Conservation (phyloP, 768 basidiomycete species). For the Agrocybe pediades region DNA sequence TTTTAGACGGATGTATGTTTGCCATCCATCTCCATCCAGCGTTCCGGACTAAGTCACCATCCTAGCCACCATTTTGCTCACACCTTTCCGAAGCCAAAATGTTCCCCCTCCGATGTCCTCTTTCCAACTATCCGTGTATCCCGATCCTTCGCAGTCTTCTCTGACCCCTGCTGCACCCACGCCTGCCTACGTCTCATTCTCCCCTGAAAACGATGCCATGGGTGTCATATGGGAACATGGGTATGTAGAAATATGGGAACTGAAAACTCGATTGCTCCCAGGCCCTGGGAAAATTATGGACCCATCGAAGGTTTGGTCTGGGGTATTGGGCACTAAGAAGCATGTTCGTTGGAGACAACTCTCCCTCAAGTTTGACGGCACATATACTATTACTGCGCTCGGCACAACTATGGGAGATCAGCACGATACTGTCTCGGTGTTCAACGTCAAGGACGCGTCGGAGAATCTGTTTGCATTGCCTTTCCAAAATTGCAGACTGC, state of each 20-base stretch:
- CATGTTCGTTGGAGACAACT: constrained; percentile 34
- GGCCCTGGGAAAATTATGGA: constrained; percentile 62
- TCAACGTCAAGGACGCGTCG: constrained; percentile 23
- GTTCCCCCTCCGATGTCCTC: constrained; percentile 99
- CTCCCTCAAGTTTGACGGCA: constrained; percentile 12
- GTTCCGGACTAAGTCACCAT: constrained; percentile 1
- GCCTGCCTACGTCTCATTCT: constrained; percentile 72
- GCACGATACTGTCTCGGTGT: constrained; percentile 34
- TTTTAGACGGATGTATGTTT: constrained; percentile 84
- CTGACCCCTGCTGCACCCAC: constrained; percentile 27
- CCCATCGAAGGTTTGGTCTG: constrained; percentile 44
- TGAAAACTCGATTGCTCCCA: constrained; percentile 62
- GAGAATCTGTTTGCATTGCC: constrained; percentile 29
- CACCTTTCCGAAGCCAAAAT: constrained; percentile 92
- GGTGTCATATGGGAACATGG: constrained; percentile 76
- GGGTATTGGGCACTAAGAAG: constrained; percentile 19
- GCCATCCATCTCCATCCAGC: background rate
- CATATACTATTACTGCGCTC: constrained; percentile 36
- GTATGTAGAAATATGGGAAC: constrained; percentile 65
- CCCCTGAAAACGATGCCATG: constrained; percentile 54
- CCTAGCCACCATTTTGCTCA: constrained; percentile 74
- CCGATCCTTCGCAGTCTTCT: constrained; percentile 18
- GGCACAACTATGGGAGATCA: constrained; percentile 30
- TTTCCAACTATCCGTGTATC: constrained; percentile 37
- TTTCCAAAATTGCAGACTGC: constrained; percentile 48